phyloP scores from a whole-genome alignment of 805 yeast species.

The Metschnikowia colocasiae region DNA sequence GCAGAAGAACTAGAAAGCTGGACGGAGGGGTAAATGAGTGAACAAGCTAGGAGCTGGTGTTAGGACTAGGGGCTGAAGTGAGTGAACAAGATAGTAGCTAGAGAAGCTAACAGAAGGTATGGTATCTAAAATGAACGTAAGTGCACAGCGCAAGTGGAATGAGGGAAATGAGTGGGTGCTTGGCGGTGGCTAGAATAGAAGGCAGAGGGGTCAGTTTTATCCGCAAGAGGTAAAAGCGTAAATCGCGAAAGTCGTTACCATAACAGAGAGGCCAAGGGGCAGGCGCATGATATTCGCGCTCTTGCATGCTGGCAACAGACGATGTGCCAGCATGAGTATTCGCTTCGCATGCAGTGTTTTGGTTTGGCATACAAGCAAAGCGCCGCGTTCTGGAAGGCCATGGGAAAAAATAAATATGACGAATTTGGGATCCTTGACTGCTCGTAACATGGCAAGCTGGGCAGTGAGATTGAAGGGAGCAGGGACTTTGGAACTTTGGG shows the following conservation, averaged over 20 bases:
- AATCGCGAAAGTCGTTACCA: neutral
- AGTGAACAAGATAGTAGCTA: too few species aligned
- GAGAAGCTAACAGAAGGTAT: too few species aligned
- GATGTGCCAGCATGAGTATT: neutral
- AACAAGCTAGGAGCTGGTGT: too few species aligned
- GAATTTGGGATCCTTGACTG: too few species aligned
- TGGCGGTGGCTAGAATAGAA: neutral
- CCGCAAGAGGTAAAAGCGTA: neutral
- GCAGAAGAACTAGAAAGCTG: neutral
- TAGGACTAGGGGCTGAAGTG: too few species aligned
- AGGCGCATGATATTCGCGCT: constrained; percentile 3
- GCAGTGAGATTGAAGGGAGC: too few species aligned
- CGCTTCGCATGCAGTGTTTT: neutral
- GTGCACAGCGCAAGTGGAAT: neutral
- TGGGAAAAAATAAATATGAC: too few species aligned
- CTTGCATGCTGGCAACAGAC: neutral
- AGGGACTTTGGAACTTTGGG: too few species aligned
- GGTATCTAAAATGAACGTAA: neutral
- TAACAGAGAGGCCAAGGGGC: constrained; percentile 1
- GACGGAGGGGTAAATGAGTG: too few species aligned
- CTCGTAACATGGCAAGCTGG: too few species aligned
- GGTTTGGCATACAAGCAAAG: neutral
- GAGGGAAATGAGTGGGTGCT: neutral
- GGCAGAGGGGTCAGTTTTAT: neutral
- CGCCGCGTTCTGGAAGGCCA: constrained; percentile 1